phyloP scores from a whole-genome alignment of 306 rosid species.

The Mimosa pudica region DNA sequence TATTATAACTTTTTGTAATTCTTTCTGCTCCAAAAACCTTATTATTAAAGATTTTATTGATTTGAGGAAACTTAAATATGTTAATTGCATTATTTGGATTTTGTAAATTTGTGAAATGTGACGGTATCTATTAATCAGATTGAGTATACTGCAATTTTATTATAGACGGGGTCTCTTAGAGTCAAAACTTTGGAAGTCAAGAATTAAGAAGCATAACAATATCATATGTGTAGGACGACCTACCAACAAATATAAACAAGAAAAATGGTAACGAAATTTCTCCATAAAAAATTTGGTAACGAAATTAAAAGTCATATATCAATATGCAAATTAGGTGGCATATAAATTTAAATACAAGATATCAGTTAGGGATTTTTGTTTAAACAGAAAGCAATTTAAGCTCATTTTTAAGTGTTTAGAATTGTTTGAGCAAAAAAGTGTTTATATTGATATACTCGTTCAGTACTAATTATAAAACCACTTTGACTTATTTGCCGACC shows the following conservation, averaged over 20 bases:
- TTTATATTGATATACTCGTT: too few species aligned
- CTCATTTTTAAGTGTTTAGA: too few species aligned
- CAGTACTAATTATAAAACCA: too few species aligned
- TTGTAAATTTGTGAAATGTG: too few species aligned
- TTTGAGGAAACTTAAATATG: too few species aligned
- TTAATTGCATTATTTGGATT: too few species aligned
- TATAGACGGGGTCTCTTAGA: not conserved
- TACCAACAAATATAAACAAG: not conserved
- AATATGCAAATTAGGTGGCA: not conserved
- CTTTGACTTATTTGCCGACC: too few species aligned
- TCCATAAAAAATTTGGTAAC: not conserved
- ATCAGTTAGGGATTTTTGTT: not conserved
- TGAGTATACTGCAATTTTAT: not conserved
- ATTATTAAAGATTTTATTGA: too few species aligned
- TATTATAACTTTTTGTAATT: too few species aligned
- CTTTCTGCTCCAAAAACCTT: too few species aligned
- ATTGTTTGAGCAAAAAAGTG: too few species aligned
- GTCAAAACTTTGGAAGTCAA: not conserved
- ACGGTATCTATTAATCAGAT: too few species aligned
- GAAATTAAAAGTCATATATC: not conserved
- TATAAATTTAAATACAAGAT: not conserved
- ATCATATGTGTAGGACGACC: not conserved
- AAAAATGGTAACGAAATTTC: not conserved
- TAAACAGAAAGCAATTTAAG: not conserved
- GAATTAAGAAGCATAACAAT: not conserved